Evolutionary conservation across 371 early-diverging fungal genomes (phyloP).

Genomic region (Sporodiniella umbellata): DNA sequence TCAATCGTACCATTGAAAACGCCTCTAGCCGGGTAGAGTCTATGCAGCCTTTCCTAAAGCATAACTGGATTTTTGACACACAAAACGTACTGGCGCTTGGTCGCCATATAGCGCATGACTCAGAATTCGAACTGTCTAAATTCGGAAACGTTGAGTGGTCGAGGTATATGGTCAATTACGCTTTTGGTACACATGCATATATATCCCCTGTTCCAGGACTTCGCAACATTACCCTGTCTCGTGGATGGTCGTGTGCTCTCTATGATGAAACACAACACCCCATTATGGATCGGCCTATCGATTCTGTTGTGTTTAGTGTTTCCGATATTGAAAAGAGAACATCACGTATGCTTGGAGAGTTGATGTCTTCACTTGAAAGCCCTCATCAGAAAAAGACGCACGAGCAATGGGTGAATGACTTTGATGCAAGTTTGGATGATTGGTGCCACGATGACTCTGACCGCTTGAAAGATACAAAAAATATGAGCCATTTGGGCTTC

Average conservation of each 20-base stretch:
- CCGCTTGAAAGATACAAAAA: conserved; percentile 29
- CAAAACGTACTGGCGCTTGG: conserved; percentile 27
- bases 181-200: conserved; percentile 39
- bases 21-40: conserved; percentile 36
- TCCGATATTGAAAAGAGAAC: conserved; percentile 47
- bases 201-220: conserved; percentile 31
- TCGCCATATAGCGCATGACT: conserved; percentile 15
- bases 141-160: conserved; percentile 33
- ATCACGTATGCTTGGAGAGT: conserved; percentile 37
- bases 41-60: conserved; percentile 36
- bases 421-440: conserved; percentile 51
- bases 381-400: conserved; percentile 32
- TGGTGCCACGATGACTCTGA: conserved; percentile 53
- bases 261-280: conserved; percentile 29
- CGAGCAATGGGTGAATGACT: conserved; percentile 50
- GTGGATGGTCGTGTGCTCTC: conserved; percentile 42
- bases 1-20: conserved; percentile 30
- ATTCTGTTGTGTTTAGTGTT: conserved; percentile 39
- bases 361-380: conserved; percentile 36
- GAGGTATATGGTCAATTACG: conserved; percentile 39
- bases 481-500: conserved; percentile 30
- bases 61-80: conserved; percentile 36
- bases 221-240: conserved; percentile 35
- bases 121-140: conserved; percentile 15
- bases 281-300: conserved; percentile 40